A percentile compares a stretch with the other conserved stretches of the same genome.
Evolutionary conservation across 805 yeast genomes (phyloP).

Genomic region (Candida arabinofermentans): DNA sequence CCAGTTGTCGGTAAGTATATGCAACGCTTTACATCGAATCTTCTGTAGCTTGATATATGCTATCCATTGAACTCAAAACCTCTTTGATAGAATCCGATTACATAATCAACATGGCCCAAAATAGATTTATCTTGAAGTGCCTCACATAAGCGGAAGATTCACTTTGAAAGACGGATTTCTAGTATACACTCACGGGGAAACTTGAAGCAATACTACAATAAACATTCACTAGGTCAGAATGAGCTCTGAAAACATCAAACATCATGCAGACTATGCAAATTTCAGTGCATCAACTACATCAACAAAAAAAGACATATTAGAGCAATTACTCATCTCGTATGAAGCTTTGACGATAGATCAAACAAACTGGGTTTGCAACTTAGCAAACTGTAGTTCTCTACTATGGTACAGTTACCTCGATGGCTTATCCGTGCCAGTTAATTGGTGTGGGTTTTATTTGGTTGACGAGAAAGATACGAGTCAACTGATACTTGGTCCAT

Average conservation of each 20-base stretch:
- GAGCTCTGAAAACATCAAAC: conserved; percentile 13
- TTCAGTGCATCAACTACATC: conserved; percentile 34
- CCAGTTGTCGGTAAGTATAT: no score
- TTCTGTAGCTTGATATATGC: no score
- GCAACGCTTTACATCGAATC: no score
- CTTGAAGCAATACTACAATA: no score
- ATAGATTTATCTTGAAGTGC: no score
- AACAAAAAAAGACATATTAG: conserved; percentile 48
- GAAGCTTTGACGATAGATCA: conserved; percentile 60
- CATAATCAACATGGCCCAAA: no score
- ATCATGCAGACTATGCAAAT: conserved; percentile 75
- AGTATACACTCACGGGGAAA: no score
- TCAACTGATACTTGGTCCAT: conserved; percentile 79
- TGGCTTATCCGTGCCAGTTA: conserved; percentile 45
- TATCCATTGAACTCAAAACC: no score
- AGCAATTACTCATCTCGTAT: conserved; percentile 56
- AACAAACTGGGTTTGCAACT: conserved; percentile 82
- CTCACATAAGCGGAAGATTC: no score
- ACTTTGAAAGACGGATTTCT: no score
- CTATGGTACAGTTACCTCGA: conserved; percentile 85
- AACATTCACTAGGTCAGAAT: no score
- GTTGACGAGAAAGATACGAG: conserved; percentile 33
- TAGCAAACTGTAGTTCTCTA: conserved; percentile 81
- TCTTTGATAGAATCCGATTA: no score
- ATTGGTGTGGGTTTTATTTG: conserved; percentile 94